These are phyloP conservation scores for Scheffersomyces lignicola DNA, from an alignment of 1,139 yeast species.

Conservation along the genomic window DNA sequence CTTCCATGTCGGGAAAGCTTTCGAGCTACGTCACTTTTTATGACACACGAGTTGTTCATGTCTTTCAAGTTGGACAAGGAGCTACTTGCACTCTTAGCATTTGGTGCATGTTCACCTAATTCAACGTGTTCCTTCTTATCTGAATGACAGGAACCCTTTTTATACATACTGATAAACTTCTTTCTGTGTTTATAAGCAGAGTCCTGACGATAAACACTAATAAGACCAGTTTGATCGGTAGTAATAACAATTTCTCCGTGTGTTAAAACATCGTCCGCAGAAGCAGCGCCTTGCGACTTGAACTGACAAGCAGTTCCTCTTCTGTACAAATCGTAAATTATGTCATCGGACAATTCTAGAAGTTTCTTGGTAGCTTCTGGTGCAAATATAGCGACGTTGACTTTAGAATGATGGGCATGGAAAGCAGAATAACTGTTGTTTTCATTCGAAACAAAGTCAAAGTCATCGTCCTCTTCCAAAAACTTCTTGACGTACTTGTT, in stretches of 20 bases:
- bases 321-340: slow-evolving; percentile 61
- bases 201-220: slow-evolving; percentile 80
- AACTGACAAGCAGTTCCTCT: slow-evolving; percentile 21
- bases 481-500: slow-evolving; percentile 33
- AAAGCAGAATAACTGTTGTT: slow-evolving; percentile 62
- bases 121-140: not conserved
- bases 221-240: slow-evolving; percentile 71
- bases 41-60: not conserved
- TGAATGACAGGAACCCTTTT: slow-evolving; percentile 9
- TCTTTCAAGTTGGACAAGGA: not conserved
- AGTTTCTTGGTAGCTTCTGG: slow-evolving; percentile 69
- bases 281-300: slow-evolving; percentile 10
- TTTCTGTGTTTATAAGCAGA: slow-evolving; percentile 49
- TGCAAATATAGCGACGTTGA: slow-evolving; percentile 78
- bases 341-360: slow-evolving; percentile 73
- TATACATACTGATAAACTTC: slow-evolving; percentile 16
- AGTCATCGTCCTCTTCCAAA: slow-evolving; percentile 22
- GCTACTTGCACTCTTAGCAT: not conserved
- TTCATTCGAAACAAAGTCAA: slow-evolving; percentile 42
- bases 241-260: slow-evolving; percentile 63
- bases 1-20: slow-evolving; percentile 6
- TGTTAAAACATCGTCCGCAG: slow-evolving; percentile 25
- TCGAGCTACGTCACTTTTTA: slow-evolving; percentile 1
- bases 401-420: slow-evolving; percentile 73
- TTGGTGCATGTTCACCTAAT: not conserved